Conservation (phyloP, 2,329 filamentous ascomycete genomes). For the Fusarium virguliforme region DNA sequence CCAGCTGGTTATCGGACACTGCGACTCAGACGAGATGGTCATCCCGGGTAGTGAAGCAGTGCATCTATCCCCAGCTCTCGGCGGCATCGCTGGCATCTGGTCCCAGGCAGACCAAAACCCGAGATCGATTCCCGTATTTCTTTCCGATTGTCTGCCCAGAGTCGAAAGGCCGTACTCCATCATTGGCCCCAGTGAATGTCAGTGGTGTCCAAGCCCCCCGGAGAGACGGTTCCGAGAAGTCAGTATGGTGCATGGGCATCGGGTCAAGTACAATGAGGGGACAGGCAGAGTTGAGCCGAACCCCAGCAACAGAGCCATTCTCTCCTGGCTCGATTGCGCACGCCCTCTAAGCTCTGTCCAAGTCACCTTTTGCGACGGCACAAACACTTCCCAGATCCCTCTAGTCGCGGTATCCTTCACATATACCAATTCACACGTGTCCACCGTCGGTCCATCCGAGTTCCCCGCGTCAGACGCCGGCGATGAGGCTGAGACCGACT, state of each 20-base stretch:
- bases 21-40: no score
- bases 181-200: not conserved
- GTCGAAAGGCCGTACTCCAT: not conserved
- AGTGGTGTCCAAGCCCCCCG: not conserved
- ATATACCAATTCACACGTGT: not conserved
- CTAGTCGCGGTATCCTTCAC: conserved; percentile 4
- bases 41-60: no score
- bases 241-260: not conserved
- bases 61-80: not conserved
- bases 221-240: not conserved
- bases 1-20: not conserved
- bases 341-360: not conserved
- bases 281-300: not conserved
- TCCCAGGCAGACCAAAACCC: not conserved
- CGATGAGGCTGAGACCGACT: not conserved
- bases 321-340: conserved; percentile 11
- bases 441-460: not conserved
- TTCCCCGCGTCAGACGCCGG: not conserved
- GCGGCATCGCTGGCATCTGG: conserved; percentile 10
- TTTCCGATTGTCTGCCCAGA: no score
- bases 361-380: not conserved
- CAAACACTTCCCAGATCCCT: not conserved
- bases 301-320: not conserved
- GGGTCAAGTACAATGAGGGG: not conserved
- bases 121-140: not conserved